Base-by-base conservation (phyloP, 805 yeast species). In the Saccharomycopsis sp. region DNA sequence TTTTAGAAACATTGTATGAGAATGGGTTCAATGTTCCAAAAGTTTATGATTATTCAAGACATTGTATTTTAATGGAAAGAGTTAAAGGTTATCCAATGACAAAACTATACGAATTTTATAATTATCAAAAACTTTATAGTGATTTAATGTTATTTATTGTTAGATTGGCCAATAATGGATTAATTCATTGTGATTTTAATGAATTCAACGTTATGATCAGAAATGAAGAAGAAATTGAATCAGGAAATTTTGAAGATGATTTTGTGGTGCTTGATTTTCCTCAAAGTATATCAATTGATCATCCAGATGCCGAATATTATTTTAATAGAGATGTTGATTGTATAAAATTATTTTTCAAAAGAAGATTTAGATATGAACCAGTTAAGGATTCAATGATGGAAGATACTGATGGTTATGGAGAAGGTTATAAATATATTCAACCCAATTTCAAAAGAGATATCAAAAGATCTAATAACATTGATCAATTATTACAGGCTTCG, bases 201-300 rank as follows among this genome's bases (percentile, higher is more conserved):
- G 99, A 92, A 62, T 92, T 92, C 61, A 92, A 92, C 59, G 86
- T 92, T 51, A 85, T 92, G 72, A 77, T 86, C 23, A 67, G 82
- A 31, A 81, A 81, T 47, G 67, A 72, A 25, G 73, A 71, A 34
- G 37, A 9, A 10, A 42, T 37, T n/a, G 71, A 67, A 15, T 61
- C 63, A 14, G 65, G 57, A 31, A 54, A 67, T 15, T 63, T 61
- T 42, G 84, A 77, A 41, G 61, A 63, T 32, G 92, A 84, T 37
- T 85, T 87, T 52, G 80, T 88, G 17, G 95, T 92, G 21, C 89
- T 92, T 53, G 99, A 92, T 68, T 92, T 92, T 67, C 99, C 99
- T 3, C 99, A 92, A 61, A 89, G 96, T 74, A 82, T 92, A 14
- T 85, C 96, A 18, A 83, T 84, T 34, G 88, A 82, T 49, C 99